These are phyloP conservation scores for Fusarium sp. DNA, from an alignment of 2,329 filamentous ascomycete genomes.

Conservation along the genomic window DNA sequence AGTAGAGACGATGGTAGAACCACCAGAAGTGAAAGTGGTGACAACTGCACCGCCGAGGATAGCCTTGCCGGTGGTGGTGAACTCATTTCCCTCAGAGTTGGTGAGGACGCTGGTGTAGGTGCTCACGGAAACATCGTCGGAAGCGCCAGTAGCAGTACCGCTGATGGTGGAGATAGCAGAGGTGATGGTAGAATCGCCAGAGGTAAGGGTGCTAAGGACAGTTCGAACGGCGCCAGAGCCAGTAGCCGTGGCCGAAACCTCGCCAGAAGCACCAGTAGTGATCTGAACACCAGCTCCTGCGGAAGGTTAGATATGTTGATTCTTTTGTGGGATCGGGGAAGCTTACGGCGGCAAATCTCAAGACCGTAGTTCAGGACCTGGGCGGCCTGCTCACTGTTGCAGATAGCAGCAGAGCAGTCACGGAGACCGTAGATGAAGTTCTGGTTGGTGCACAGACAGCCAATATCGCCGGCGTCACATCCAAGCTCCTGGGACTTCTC, in stretches of 20 bases:
- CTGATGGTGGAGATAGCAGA: conserved; percentile 52
- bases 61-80: conserved; percentile 30
- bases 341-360: conserved; percentile 52
- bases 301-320: conserved; percentile 25
- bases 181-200: conserved; percentile 47
- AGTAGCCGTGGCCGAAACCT: conserved; percentile 34
- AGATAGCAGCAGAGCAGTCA: conserved; percentile 60
- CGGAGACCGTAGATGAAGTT: conserved; percentile 61
- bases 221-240: conserved; percentile 46
- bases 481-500: conserved; percentile 55
- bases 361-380: conserved; percentile 53
- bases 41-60: conserved; percentile 26
- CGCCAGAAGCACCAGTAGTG: conserved; percentile 43
- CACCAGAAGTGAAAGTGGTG: conserved; percentile 36
- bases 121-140: conserved; percentile 37
- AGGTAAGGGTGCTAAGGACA: conserved; percentile 50
- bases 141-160: conserved; percentile 15
- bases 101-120: conserved; percentile 45
- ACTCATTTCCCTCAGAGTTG: conserved; percentile 33
- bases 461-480: conserved; percentile 54
- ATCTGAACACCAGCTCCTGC: conserved; percentile 49
- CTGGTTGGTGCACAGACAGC: conserved; percentile 58
- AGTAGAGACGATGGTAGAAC: conserved; percentile 33
- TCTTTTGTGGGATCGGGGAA: background rate
- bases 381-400: conserved; percentile 49